Conservation (phyloP, 2,329 filamentous ascomycete species). For the Neoscytalidium dimidiatum region DNA sequence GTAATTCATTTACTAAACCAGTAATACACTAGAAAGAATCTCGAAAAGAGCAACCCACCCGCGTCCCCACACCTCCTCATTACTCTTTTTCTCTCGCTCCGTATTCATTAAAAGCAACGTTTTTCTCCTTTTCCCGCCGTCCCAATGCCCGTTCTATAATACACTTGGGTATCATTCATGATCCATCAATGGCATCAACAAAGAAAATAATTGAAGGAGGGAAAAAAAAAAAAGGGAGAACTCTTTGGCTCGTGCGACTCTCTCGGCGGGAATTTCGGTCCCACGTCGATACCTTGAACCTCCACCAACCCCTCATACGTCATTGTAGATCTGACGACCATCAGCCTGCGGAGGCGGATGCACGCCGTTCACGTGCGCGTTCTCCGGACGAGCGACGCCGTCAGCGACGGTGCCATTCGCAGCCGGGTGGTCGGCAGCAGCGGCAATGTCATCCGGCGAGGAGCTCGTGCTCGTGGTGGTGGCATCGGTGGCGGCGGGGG, state of each 20-base stretch:
- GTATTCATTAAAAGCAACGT: no score
- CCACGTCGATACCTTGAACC: not conserved
- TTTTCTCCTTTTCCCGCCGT: no score
- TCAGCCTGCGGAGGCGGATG: not conserved
- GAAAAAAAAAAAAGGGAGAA: not conserved
- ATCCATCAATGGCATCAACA: no score
- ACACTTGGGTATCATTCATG: no score
- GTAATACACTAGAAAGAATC: no score
- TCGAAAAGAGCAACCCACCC: no score
- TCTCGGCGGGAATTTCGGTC: no score
- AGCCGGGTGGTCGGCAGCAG: not conserved
- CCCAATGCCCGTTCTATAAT: no score
- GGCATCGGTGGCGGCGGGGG: not conserved
- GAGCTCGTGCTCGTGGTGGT: not conserved
- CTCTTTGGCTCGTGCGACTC: not conserved
- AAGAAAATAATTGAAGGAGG: no score
- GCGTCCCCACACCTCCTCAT: no score
- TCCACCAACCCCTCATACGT: not conserved
- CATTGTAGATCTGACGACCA: not conserved
- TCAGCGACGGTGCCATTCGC: not conserved
- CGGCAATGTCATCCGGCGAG: not conserved
- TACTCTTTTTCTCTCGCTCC: no score
- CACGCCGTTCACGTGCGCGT: not conserved
- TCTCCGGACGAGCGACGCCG: not conserved
- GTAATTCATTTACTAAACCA: no score